Percentiles rank a stretch among this genome's conserved stretches.
Conservation (phyloP, 306 rosid species). For the Macrotyloma uniflorum region DNA sequence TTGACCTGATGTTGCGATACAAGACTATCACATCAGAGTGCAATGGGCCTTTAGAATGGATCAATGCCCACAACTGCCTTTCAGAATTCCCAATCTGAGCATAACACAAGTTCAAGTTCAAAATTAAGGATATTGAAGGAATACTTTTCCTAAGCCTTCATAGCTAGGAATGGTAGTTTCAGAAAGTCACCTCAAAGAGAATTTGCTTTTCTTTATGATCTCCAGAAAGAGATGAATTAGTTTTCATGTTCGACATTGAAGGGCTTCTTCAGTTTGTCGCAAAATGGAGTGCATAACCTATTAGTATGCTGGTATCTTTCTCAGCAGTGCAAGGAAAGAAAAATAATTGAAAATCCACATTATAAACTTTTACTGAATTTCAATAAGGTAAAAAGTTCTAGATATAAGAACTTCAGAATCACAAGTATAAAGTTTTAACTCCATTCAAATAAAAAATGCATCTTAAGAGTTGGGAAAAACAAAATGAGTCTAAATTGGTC, state of each 20-base stretch:
- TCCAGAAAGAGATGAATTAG: background rate
- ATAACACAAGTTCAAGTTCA: background rate
- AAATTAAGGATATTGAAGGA: background rate
- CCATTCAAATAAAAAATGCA: background rate
- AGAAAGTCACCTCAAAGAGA: constrained; percentile 5
- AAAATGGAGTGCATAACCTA: background rate
- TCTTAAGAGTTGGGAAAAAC: background rate
- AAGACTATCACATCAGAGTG: background rate
- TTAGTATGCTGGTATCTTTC: background rate
- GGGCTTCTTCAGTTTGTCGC: background rate
- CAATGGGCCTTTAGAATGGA: background rate
- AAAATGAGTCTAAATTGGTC: background rate
- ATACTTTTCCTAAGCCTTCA: background rate
- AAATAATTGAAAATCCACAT: background rate
- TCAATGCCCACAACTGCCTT: constrained; percentile 6
- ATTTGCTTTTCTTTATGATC: background rate
- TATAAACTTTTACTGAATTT: background rate
- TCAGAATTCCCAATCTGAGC: constrained; percentile 15
- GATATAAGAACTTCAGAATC: background rate
- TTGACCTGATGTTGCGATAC: constrained; percentile 10
- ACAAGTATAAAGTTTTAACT: background rate
- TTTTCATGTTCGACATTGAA: background rate
- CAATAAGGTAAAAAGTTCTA: background rate
- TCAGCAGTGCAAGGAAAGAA: background rate
- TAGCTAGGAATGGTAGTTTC: constrained; percentile 8